phyloP scores from a whole-genome alignment of 768 basidiomycete species.

The Boletus reticuloceps region DNA sequence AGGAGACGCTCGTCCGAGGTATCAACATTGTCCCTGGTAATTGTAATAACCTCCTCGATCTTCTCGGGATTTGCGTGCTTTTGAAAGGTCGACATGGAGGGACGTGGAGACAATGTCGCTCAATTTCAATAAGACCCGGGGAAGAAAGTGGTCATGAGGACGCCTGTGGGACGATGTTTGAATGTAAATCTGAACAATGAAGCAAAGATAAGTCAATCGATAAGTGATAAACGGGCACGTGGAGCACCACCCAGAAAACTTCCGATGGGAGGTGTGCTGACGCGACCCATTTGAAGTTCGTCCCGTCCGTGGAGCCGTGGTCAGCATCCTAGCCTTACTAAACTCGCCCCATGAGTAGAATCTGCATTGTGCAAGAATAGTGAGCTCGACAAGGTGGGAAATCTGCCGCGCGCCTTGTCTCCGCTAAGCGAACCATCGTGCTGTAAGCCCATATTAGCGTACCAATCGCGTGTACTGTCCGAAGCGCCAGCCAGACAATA shows the following conservation, averaged over 20 bases:
- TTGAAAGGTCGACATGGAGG: slow-evolving; percentile 4
- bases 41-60: slow-evolving; percentile 7
- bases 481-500: no score
- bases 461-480: no score
- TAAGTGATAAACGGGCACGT: slow-evolving; percentile 6
- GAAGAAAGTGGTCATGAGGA: slow-evolving; percentile 6
- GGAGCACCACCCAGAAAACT: no score
- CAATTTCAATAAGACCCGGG: not conserved
- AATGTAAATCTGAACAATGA: not conserved
- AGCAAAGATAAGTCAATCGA: not conserved
- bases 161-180: slow-evolving; percentile 7
- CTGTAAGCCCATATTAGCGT: no score
- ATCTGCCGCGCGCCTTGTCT: no score
- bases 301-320: not conserved
- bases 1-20: slow-evolving; percentile 41
- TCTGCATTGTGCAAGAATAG: no score
- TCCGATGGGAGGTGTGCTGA: no score
- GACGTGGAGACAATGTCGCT: not conserved
- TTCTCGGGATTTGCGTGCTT: slow-evolving; percentile 7
- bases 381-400: no score
- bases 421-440: no score
- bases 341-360: no score
- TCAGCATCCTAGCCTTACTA: no score
- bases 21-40: slow-evolving; percentile 1
- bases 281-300: no score